phyloP scores from a whole-genome alignment of 2,329 filamentous ascomycete species.

The Clonostachys chloroleuca region DNA sequence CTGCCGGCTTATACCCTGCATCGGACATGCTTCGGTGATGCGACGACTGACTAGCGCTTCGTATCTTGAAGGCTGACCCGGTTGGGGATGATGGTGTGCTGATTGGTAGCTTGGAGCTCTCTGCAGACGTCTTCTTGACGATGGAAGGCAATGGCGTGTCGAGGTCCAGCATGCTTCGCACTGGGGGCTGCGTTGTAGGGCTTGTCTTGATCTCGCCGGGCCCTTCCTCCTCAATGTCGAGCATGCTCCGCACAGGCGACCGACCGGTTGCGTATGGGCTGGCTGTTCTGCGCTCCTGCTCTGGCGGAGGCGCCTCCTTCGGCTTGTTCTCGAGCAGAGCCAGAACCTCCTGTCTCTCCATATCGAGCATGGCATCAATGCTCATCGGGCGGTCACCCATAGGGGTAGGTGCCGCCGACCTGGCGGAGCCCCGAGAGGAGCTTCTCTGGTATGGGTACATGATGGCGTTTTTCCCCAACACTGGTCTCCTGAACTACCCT shows the following conservation, averaged over 20 bases:
- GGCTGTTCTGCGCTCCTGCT: constrained; percentile 31
- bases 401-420: neutral
- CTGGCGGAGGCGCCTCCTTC: constrained; percentile 8
- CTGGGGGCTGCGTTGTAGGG: constrained; percentile 43
- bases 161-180: constrained; percentile 62
- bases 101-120: constrained; percentile 23
- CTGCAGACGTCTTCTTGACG: constrained; percentile 11
- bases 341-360: constrained; percentile 71
- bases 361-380: constrained; percentile 71
- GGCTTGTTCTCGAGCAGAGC: constrained; percentile 57
- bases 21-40: constrained; percentile 51
- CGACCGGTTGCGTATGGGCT: constrained; percentile 53
- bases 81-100: constrained; percentile 17
- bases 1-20: constrained; percentile 38
- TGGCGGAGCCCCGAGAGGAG: neutral
- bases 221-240: constrained; percentile 49
- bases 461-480: neutral
- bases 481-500: no score
- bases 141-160: constrained; percentile 27
- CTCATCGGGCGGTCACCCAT: constrained; percentile 52
- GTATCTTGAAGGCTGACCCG: constrained; percentile 9
- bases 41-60: constrained; percentile 10
- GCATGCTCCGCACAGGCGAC: constrained; percentile 66
- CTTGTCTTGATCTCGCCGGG: constrained; percentile 10
- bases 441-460: constrained; percentile 2